Conservation (phyloP, 2,329 filamentous ascomycete species). For the Grosmannia clavigera region DNA sequence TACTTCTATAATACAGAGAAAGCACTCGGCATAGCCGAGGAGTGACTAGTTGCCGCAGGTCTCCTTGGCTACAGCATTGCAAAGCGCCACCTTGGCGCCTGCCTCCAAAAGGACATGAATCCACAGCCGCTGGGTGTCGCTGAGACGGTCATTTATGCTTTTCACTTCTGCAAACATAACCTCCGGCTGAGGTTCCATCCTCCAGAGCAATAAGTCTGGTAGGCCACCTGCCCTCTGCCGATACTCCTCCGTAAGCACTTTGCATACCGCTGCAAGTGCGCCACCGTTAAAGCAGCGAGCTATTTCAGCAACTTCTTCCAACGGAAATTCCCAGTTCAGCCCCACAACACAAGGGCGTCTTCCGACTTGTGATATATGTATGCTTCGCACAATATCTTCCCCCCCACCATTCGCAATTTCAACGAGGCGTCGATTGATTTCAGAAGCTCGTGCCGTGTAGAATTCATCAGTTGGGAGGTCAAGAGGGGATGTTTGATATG, state of each 20-base stretch:
- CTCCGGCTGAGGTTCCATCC: slow-evolving; percentile 21
- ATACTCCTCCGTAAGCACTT: slow-evolving; percentile 94
- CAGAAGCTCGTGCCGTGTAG: slow-evolving; percentile 70
- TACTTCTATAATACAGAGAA: neutral
- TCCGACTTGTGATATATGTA: slow-evolving; percentile 58
- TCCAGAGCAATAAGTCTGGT: slow-evolving; percentile 88
- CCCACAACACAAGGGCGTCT: slow-evolving; percentile 78
- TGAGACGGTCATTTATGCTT: slow-evolving; percentile 81
- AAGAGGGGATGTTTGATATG: slow-evolving; percentile 85
- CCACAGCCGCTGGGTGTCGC: slow-evolving; percentile 93
- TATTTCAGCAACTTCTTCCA: slow-evolving; percentile 69
- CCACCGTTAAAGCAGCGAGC: slow-evolving; percentile 66
- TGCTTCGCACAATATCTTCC: slow-evolving; percentile 48
- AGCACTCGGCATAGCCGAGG: neutral
- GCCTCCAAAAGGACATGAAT: slow-evolving; percentile 84
- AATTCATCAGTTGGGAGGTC: slow-evolving; percentile 91
- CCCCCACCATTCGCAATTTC: slow-evolving; percentile 78
- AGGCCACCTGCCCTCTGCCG: slow-evolving; percentile 73
- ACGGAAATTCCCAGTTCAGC: slow-evolving; percentile 76
- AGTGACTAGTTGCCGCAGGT: neutral
- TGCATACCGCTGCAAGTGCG: slow-evolving; percentile 73
- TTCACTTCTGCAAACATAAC: slow-evolving; percentile 68
- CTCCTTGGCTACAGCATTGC: slow-evolving; percentile 38
- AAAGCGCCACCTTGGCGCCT: slow-evolving; percentile 76
- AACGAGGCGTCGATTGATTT: slow-evolving; percentile 78